Base-by-base conservation (phyloP, 371 early-diverging fungal species). In the Saksenaea vasiformis region DNA sequence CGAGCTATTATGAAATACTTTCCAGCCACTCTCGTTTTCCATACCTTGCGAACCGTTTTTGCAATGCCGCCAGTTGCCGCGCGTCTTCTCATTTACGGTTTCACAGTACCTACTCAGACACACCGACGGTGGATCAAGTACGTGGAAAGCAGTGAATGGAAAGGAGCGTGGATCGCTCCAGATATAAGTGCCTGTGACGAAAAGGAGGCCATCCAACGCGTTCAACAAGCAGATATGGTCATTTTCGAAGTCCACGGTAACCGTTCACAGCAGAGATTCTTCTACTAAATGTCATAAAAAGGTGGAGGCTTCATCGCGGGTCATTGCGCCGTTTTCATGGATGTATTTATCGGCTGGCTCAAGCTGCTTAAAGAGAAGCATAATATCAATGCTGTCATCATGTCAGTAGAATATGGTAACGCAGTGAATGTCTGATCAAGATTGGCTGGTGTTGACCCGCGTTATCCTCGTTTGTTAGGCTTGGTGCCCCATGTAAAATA, bases 271-370 rank as follows among this genome's bases (percentile, higher is more conserved):
- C n/a, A n/a, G n/a, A n/a, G n/a, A n/a, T n/a, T n/a, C n/a, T n/a
- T n/a, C n/a, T n/a, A n/a, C n/a, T n/a, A n/a, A n/a, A n/a, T n/a
- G n/a, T n/a, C n/a, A 14, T 51, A 19, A 13, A 7, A 27, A 67
- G 71, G 74, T 35, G 76, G 76, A 17, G 76, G 76, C 10, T 75
- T 75, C 47, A 24, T 35, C n/a, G 24, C 58, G 17, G 76, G 76
- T 0, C 54, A 59, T 44, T 59, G 70, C 5, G 57, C 60, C 27
- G 72, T 75, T 72, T 67, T 62, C 28, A 67, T 71, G 72, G 55
- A 58, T 34, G 65, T n/a, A 55, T 67, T 37, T 54, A 67, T 38
- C 14, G 24, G 2, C 37, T 75, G 36, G 67, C 64, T 22, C 26
- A 47, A 56, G 8, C 31, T 58, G n/a, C 60, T 75, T 0, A 28